Percentiles rank a stretch among this genome's conserved stretches.
These are phyloP conservation scores for Aotearoamyces nothofagi DNA, from an alignment of 2,329 filamentous ascomycete genomes.

Conservation along the genomic window DNA sequence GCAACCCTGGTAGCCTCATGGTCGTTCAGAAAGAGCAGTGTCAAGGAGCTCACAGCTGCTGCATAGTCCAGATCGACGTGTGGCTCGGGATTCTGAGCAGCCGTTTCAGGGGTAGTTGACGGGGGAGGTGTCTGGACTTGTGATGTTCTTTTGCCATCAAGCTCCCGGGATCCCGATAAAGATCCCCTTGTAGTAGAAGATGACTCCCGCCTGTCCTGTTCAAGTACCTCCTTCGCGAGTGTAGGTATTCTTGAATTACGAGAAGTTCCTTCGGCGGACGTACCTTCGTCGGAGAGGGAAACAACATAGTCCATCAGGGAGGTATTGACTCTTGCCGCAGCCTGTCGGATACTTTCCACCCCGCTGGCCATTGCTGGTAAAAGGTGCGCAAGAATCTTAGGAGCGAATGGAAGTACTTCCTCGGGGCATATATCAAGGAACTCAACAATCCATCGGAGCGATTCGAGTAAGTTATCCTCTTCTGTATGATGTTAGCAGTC, in stretches of 20 bases:
- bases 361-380: constrained; percentile 88
- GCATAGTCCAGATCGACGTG: constrained; percentile 83
- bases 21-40: constrained; percentile 86
- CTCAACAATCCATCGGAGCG: constrained; percentile 85
- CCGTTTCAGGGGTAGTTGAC: constrained; percentile 7
- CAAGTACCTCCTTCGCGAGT: constrained; percentile 19
- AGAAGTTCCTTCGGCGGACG: constrained; percentile 23
- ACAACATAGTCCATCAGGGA: constrained; percentile 91
- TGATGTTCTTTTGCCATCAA: constrained; percentile 34
- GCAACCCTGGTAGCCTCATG: constrained; percentile 92
- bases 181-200: constrained; percentile 19
- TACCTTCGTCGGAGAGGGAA: constrained; percentile 58
- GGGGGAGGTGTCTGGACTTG: constrained; percentile 34
- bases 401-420: constrained; percentile 89
- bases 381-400: constrained; percentile 79
- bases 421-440: constrained; percentile 97
- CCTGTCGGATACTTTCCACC: constrained; percentile 76
- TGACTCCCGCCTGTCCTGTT: constrained; percentile 15
- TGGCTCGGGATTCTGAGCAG: constrained; percentile 24
- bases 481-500: constrained; percentile 32
- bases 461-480: constrained; percentile 82
- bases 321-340: constrained; percentile 77
- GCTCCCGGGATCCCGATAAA: constrained; percentile 29
- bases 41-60: constrained; percentile 84
- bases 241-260: constrained; percentile 25